Evolutionary conservation across 441 rosid species (phyloP).

Genomic region (Eruca vesicaria): DNA sequence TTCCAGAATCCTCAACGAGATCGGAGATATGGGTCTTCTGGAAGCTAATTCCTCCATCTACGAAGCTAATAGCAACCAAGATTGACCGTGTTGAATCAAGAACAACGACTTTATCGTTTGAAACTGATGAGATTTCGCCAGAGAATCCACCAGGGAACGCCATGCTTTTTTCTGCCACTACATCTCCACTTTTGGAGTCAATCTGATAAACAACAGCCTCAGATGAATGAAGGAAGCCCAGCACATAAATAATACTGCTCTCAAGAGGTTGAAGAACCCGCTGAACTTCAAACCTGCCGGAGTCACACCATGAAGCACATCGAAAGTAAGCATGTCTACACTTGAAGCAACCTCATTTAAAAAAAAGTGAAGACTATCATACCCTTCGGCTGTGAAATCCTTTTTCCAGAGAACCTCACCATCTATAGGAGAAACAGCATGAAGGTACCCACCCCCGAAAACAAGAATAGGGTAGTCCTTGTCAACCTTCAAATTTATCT

Average conservation of each 20-base stretch:
- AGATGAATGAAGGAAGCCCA: conserved; percentile 70
- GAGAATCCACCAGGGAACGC: conserved; percentile 70
- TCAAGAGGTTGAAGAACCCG: conserved; percentile 62
- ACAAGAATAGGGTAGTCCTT: conserved; percentile 67
- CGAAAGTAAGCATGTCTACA: background rate
- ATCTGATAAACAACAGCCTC: conserved; percentile 67
- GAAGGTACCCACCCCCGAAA: conserved; percentile 70
- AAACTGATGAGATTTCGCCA: conserved; percentile 60
- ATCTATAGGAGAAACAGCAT: conserved; percentile 83
- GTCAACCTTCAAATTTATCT: conserved; percentile 66
- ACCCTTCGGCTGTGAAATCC: conserved; percentile 86
- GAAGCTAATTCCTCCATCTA: conserved; percentile 56
- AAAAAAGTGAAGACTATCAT: conserved; percentile 25
- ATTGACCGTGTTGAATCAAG: conserved; percentile 66
- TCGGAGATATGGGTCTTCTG: conserved; percentile 54
- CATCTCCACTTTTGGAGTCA: conserved; percentile 72
- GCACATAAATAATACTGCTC: conserved; percentile 50
- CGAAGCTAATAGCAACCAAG: conserved; percentile 58
- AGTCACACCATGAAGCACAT: conserved; percentile 24
- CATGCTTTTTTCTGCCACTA: conserved; percentile 59
- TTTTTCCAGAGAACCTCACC: conserved; percentile 90
- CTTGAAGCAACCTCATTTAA: conserved; percentile 1
- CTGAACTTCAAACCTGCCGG: conserved; percentile 78
- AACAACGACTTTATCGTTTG: conserved; percentile 62
- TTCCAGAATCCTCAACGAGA: conserved; percentile 58